Evolutionary conservation across 1,284 basidiomycete species (phyloP).

Genomic region (Apiotrichum sp.): DNA sequence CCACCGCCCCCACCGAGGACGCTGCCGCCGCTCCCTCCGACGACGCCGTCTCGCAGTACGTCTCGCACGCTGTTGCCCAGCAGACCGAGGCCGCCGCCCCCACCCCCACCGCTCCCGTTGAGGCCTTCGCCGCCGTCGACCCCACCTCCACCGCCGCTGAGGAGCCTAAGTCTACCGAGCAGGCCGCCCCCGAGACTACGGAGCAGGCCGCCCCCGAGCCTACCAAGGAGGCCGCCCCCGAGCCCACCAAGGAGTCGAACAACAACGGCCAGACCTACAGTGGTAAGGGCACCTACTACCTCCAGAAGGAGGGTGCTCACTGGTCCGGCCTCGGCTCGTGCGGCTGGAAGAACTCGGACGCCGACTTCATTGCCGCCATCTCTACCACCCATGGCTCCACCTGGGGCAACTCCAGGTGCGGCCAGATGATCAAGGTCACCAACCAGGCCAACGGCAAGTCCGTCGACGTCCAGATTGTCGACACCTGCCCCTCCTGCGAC

Average conservation of each 20-base stretch:
- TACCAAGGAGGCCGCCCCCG: not conserved
- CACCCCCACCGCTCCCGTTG: constrained; percentile 6
- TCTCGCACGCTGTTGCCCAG: constrained; percentile 8
- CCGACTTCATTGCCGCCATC: constrained; percentile 61
- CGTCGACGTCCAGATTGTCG: constrained; percentile 23
- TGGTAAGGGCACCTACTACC: constrained; percentile 60
- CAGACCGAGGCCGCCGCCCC: constrained; percentile 8
- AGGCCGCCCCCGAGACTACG: constrained; percentile 1
- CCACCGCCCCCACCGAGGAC: constrained; percentile 11
- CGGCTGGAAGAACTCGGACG: constrained; percentile 60
- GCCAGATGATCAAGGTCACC: constrained; percentile 18
- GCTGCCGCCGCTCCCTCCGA: constrained; percentile 23
- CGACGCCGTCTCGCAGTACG: constrained; percentile 13
- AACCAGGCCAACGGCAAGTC: not conserved
- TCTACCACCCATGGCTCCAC: constrained; percentile 24
- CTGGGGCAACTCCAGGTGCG: constrained; percentile 24
- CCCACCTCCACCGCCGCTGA: no score
- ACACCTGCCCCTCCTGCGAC: constrained; percentile 68
- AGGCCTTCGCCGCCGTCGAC: no score
- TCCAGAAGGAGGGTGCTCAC: constrained; percentile 59
- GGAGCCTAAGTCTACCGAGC: constrained; percentile 6
- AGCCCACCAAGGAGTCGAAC: not conserved
- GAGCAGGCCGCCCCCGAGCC: not conserved
- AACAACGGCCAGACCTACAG: constrained; percentile 1
- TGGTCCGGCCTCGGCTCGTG: constrained; percentile 52